Evolutionary conservation across 768 basidiomycete species (phyloP).

Genomic region (Leucosporidium scottii): DNA sequence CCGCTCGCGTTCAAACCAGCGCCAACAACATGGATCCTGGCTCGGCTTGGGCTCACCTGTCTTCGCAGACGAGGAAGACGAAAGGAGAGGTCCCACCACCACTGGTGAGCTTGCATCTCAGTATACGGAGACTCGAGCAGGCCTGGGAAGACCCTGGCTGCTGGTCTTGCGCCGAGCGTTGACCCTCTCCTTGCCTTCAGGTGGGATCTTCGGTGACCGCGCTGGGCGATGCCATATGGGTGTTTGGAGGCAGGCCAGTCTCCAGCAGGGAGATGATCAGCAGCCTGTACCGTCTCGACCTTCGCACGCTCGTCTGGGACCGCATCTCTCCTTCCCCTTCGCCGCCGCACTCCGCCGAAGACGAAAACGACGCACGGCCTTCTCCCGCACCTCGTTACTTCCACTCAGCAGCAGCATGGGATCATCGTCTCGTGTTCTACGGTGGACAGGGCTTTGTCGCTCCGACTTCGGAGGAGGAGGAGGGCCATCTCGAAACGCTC

Average conservation of each 20-base stretch:
- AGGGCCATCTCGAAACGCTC: constrained; percentile 11
- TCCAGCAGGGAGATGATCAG: constrained; percentile 79
- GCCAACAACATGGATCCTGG: too few species aligned
- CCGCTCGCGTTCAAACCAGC: too few species aligned
- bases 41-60: background rate
- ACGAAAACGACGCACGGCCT: constrained; percentile 37
- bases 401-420: constrained; percentile 59
- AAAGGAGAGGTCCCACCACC: constrained; percentile 81
- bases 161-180: background rate
- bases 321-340: constrained; percentile 36
- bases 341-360: background rate
- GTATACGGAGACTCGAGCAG: background rate
- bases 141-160: background rate
- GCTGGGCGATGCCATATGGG: constrained; percentile 76
- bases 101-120: constrained; percentile 54
- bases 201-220: constrained; percentile 80
- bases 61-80: constrained; percentile 51
- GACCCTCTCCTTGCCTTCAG: constrained; percentile 42
- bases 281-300: constrained; percentile 83
- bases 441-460: constrained; percentile 83
- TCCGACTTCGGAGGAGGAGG: background rate
- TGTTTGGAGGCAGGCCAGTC: constrained; percentile 85
- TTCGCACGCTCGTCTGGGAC: constrained; percentile 74
- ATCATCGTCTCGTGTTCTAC: constrained; percentile 82
- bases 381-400: constrained; percentile 75